A percentile compares a stretch with the other conserved stretches of the same genome.
Evolutionary conservation across 2,329 filamentous ascomycete genomes (phyloP).

Genomic region (Aspergillus amoenus): DNA sequence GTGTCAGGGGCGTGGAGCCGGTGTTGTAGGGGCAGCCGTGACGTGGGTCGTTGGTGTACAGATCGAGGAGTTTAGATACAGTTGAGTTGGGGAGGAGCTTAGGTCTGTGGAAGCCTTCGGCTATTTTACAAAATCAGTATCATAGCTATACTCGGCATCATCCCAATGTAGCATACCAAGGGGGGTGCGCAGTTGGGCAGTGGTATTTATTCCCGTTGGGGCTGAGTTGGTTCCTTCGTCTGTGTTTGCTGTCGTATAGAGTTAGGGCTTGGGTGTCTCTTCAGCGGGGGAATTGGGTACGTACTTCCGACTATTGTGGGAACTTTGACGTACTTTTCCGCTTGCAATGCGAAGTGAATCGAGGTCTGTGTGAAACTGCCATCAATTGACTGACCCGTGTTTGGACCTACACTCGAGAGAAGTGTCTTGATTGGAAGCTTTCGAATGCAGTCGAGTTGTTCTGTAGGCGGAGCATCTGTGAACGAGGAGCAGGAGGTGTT

Average conservation of each 20-base stretch:
- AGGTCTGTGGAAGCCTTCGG: background rate
- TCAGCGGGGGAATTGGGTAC: background rate
- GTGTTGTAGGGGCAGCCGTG: background rate
- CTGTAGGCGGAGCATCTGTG: background rate
- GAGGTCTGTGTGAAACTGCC: background rate
- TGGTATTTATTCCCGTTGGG: background rate
- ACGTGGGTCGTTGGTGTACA: background rate
- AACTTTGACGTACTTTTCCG: background rate
- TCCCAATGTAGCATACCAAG: background rate
- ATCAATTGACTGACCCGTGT: background rate
- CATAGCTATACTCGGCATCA: no score
- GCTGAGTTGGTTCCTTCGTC: background rate
- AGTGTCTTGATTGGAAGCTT: background rate
- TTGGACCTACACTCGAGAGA: background rate
- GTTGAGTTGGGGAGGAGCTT: background rate
- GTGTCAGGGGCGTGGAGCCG: background rate
- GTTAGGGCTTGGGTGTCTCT: background rate
- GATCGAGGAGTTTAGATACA: background rate
- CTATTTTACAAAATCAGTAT: background rate
- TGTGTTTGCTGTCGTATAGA: background rate
- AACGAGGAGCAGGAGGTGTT: background rate
- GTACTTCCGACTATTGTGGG: slow-evolving; percentile 1
- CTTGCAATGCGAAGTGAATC: background rate
- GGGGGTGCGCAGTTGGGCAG: background rate
- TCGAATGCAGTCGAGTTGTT: background rate